These are phyloP conservation scores for Hemisphaericaspora lyxosophila DNA, from an alignment of 1,139 yeast species.

Conservation along the genomic window DNA sequence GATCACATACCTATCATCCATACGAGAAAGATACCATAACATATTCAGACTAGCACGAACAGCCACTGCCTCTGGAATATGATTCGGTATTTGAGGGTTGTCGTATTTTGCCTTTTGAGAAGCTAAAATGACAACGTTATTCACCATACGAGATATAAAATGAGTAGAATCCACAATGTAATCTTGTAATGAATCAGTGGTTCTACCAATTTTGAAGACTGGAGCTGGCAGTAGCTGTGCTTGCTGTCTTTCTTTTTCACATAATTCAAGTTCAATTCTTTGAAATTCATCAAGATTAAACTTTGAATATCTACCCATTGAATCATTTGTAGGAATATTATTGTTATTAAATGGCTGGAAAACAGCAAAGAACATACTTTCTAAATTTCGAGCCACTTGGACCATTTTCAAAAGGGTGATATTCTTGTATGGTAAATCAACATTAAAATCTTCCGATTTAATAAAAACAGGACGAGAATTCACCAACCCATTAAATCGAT, in stretches of 20 bases:
- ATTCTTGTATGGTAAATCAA: constrained; percentile 31
- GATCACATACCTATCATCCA: constrained; percentile 20
- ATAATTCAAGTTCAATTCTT: constrained; percentile 26
- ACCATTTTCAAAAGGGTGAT: constrained; percentile 26
- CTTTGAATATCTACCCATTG: constrained; percentile 16
- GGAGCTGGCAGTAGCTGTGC: neutral
- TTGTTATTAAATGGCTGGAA: constrained; percentile 24
- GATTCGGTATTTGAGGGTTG: constrained; percentile 22
- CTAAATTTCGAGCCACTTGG: constrained; percentile 26
- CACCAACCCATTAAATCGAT: constrained; percentile 32
- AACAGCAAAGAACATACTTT: constrained; percentile 26
- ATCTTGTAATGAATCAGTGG: constrained; percentile 5
- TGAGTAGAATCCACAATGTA: constrained; percentile 22
- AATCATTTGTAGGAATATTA: constrained; percentile 13
- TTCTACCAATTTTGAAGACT: constrained; percentile 1
- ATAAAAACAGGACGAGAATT: constrained; percentile 28
- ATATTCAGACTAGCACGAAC: constrained; percentile 28
- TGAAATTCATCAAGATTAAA: constrained; percentile 29
- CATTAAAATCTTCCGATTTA: constrained; percentile 30
- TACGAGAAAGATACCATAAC: constrained; percentile 23
- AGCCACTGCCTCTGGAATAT: constrained; percentile 24
- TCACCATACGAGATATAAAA: constrained; percentile 27
- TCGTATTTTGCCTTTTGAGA: constrained; percentile 31
- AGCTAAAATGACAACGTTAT: constrained; percentile 26
- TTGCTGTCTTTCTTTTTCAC: constrained; percentile 20